Base-by-base conservation (phyloP, 345 rosid species). In the Gossypium arboreum region DNA sequence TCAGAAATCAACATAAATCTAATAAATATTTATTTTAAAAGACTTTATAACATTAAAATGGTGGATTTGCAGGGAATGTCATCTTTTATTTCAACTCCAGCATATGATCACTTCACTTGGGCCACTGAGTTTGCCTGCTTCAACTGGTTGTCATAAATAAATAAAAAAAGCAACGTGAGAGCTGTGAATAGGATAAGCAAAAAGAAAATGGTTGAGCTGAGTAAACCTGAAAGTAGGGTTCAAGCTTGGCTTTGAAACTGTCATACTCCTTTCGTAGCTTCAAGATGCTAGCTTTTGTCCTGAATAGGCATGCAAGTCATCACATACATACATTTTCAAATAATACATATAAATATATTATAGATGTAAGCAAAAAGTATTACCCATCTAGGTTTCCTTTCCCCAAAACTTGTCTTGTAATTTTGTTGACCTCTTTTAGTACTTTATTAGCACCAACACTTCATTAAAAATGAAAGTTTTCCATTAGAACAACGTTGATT, bases 361-460 rank as follows among this genome's bases (percentile, higher is more conserved):
- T 7, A 50, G 3, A 52, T 52, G 56, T n/a, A 52, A 16, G 18
- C 1, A 55, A 2, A 7, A 3, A n/a, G 50, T 2, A 20, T 75
- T 67, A 84, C 89, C 78, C 72, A 34, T 73, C 80, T 9, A 51
- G 0, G 50, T 83, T 56, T 3, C 29, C 25, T 24, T 54, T 58
- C 71, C 47, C 25, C 13, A 43, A 22, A 24, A 16, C 10, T 7
- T 44, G 73, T 72, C 75, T 71, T 64, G 57, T 20, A 20, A 20
- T 50, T 15, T 43, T 34, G 29, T 7, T 71, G 15, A 74, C 73
- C 54, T 74, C 73, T 27, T 18, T 72, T 20, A 18, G 24, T 16
- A 86, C 72, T 45, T 61, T 81, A 55, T 39, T 47, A 12, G 85
- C 81, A 7, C 87, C 86, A 9, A 83, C 44, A 43, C 87, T 86